Base-by-base conservation (phyloP, 2,329 filamentous ascomycete genomes). In the Sclerotinia nivalis region DNA sequence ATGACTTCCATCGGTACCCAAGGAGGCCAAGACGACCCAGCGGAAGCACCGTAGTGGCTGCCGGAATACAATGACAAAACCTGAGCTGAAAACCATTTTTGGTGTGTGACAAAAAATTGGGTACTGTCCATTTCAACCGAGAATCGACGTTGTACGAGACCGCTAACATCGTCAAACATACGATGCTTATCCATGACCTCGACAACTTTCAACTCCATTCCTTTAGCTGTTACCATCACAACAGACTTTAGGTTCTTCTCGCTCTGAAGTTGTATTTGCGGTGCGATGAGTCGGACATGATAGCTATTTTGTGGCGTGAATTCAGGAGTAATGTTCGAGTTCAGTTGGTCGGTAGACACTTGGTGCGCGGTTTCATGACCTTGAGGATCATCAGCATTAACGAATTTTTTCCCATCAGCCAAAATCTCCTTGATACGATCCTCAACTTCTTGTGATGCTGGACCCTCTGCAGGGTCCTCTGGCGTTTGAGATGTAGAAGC, bases 1-100 rank as follows among this genome's bases (percentile, higher is more conserved):
- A 99, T 97, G 75, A 97, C 93, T 81, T 99, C 96, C 83, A 99
- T 91, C 0, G 96, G 96, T 60, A 98, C 93, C 96, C 96, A 99
- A 0, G 96, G 96, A 15, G 96, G 96, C 96, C 96, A 99, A 22
- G 92, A 89, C 4, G 93, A 93, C 13, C 93, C 93, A 49, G 87
- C 86, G 54, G 92, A 89, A 43, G 93, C 91, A 50, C 96, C 96
- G 77, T 99, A 99, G 71, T 89, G 91, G 80, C 95, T 97, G 67
- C 93, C 95, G 31, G 95, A 94, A 79, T 99, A 98, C 84, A 97
- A 91, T 67, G 96, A 93, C 67, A 97, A 86, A 73, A 96, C 88
- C 72, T 92, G 91, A 13, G 91, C 91, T 18, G 88, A 87, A 80
- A 99, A 95, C 79, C 91, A 96, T 82, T 96, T 96, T 76, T 95